A percentile compares a stretch with the other conserved stretches of the same genome.
These are phyloP conservation scores for Brettanomyces anomalus DNA, from an alignment of 805 yeast genomes.

Conservation along the genomic window DNA sequence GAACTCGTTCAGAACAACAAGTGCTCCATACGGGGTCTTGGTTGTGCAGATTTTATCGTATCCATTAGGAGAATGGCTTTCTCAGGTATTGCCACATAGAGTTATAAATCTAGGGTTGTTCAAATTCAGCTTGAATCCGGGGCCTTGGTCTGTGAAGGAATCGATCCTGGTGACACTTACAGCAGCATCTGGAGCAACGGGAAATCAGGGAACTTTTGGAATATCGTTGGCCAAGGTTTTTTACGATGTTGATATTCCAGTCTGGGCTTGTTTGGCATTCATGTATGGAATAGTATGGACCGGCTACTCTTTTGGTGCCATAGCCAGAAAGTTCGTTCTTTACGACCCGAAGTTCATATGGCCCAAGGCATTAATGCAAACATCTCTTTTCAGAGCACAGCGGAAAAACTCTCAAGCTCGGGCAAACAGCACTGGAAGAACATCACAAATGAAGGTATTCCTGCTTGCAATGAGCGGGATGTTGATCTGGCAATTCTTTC, in stretches of 20 bases:
- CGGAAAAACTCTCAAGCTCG: slow-evolving; percentile 7
- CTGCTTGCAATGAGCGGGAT: slow-evolving; percentile 25
- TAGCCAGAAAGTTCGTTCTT: slow-evolving; percentile 35
- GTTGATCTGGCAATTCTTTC: slow-evolving; percentile 40
- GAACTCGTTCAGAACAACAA: slow-evolving; percentile 25
- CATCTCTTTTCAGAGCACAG: slow-evolving; percentile 31
- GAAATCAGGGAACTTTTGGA: slow-evolving; percentile 40
- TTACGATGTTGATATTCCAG: slow-evolving; percentile 29
- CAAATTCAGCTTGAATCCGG: slow-evolving; percentile 36
- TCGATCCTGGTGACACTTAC: slow-evolving; percentile 43
- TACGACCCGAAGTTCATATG: slow-evolving; percentile 42
- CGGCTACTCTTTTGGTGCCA: slow-evolving; percentile 45
- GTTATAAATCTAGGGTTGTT: slow-evolving; percentile 11
- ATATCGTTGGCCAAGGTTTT: slow-evolving; percentile 38
- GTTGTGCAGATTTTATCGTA: slow-evolving; percentile 43
- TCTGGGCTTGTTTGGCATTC: slow-evolving; percentile 31
- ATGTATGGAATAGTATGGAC: slow-evolving; percentile 46
- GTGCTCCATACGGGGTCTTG: slow-evolving; percentile 41
- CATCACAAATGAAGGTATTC: slow-evolving; percentile 29
- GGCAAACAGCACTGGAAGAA: not conserved
- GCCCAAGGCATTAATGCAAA: slow-evolving; percentile 46
- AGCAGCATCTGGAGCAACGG: slow-evolving; percentile 45
- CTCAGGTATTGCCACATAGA: slow-evolving; percentile 30
- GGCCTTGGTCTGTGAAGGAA: slow-evolving; percentile 49
- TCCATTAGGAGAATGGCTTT: slow-evolving; percentile 38